These are phyloP conservation scores for Suhomyces kunorum DNA, from an alignment of 1,139 yeast species.

Conservation along the genomic window DNA sequence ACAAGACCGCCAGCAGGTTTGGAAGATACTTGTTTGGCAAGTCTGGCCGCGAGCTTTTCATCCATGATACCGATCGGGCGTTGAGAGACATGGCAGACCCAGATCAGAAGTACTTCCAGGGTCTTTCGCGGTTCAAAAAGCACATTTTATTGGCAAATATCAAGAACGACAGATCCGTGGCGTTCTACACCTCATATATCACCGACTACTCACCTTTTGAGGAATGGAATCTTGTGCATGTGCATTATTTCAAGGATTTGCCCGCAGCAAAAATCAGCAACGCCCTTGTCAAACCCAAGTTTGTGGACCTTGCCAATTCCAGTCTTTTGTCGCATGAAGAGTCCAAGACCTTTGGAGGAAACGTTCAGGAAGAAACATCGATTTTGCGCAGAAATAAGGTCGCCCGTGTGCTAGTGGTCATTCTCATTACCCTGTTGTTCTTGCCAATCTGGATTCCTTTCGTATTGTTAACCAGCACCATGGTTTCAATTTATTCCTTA, in stretches of 20 bases:
- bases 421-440: slow-evolving; percentile 32
- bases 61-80: slow-evolving; percentile 46
- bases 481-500: slow-evolving; percentile 40
- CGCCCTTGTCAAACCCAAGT: slow-evolving; percentile 47
- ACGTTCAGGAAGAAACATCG: slow-evolving; percentile 44
- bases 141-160: slow-evolving; percentile 70
- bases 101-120: slow-evolving; percentile 50
- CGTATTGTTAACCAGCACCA: slow-evolving; percentile 43
- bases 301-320: slow-evolving; percentile 53
- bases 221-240: slow-evolving; percentile 39
- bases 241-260: slow-evolving; percentile 41
- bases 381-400: slow-evolving; percentile 32
- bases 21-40: slow-evolving; percentile 70
- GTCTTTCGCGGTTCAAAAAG: slow-evolving; percentile 56
- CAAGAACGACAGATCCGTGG: slow-evolving; percentile 66
- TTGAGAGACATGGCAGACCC: slow-evolving; percentile 60
- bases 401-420: slow-evolving; percentile 32
- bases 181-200: slow-evolving; percentile 55
- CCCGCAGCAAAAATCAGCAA: slow-evolving; percentile 38
- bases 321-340: slow-evolving; percentile 18
- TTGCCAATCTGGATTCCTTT: slow-evolving; percentile 58
- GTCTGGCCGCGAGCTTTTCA: slow-evolving; percentile 73
- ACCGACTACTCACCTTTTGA: slow-evolving; percentile 53
- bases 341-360: slow-evolving; percentile 24
- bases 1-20: slow-evolving; percentile 51